Evolutionary conservation across 768 basidiomycete genomes (phyloP), one percentile per base, ranked within the genome.

Genomic region (Tulasnella sp.): DNA sequence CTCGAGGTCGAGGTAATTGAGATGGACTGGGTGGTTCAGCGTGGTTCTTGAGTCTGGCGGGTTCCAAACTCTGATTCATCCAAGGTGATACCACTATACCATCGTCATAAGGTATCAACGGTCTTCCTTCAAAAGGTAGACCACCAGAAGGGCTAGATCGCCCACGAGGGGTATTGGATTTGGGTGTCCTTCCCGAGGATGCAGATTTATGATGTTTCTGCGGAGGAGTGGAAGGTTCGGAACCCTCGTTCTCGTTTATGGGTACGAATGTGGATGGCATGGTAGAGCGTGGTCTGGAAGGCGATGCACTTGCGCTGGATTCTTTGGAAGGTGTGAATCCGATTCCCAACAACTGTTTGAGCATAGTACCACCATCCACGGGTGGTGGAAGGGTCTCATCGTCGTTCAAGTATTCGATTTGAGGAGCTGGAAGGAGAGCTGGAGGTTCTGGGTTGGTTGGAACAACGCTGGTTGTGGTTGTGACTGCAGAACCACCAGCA

Each of bases 241-340:
- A 27, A 13, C 37, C 37, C 37, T 50, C 48, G 27, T 50, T 40
- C 37, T 50, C 48, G 27, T 50, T 50, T 13, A 50, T 50, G 20
- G 48, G 48, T 24, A 19, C 42, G 39, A 50, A 50, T 7, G 25
- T 33, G 12, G 48, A 27, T 4, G 48, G 48, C 12, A 50, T 39
- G 22, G 48, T n/a, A n/a, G n/a, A n/a, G n/a, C n/a, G n/a, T n/a
- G n/a, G n/a, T n/a, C n/a, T n/a, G n/a, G n/a, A n/a, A n/a, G n/a
- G n/a, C n/a, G n/a, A n/a, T n/a, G n/a, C n/a, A n/a, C n/a, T n/a
- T n/a, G n/a, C n/a, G n/a, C n/a, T n/a, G n/a, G n/a, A n/a, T n/a
- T n/a, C n/a, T 12, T 4, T 10, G 15, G 47, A 24, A 40, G 48
- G 25, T 9, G 25, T 35, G 19, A 27, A 24, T 15, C 37, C 27